Conservation (phyloP, 1,284 basidiomycete species). For the Somion occarium region DNA sequence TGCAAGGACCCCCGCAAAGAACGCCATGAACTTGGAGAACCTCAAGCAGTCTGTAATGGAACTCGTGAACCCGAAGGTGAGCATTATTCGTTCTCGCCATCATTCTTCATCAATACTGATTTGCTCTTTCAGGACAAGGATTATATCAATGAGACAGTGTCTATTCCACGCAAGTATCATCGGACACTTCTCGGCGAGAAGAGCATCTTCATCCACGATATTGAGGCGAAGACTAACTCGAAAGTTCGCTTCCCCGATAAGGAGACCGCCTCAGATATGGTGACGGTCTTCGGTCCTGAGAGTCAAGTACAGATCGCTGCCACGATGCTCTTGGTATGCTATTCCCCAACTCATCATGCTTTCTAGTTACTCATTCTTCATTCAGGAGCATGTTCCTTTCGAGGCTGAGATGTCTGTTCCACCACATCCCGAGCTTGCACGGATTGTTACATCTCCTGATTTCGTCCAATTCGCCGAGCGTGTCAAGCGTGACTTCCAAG, state of each 20-base stretch:
- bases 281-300: constrained; percentile 94
- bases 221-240: constrained; percentile 95
- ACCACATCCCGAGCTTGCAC: constrained; percentile 73
- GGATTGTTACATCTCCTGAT: constrained; percentile 72
- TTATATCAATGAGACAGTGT: constrained; percentile 90
- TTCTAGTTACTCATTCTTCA: constrained; percentile 2
- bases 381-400: constrained; percentile 92
- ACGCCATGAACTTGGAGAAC: constrained; percentile 92
- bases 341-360: too few relatives aligned
- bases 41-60: constrained; percentile 98
- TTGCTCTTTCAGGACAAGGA: constrained; percentile 77
- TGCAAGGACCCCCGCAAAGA: constrained; percentile 96
- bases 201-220: constrained; percentile 95
- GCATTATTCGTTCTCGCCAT: constrained; percentile 12
- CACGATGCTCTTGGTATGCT: constrained; percentile 85
- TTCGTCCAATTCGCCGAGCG: constrained; percentile 83
- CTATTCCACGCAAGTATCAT: constrained; percentile 92
- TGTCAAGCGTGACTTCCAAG: constrained; percentile 91
- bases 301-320: constrained; percentile 95
- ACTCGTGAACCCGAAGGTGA: constrained; percentile 90
- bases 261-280: constrained; percentile 87
- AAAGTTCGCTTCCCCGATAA: constrained; percentile 94
- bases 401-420: constrained; percentile 95
- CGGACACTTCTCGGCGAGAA: constrained; percentile 94
- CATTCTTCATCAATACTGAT: constrained; percentile 2